Evolutionary conservation across 495 filamentous ascomycete species (phyloP), one percentile per base, ranked within the genome.

Genomic region (Talaromyces ruber): DNA sequence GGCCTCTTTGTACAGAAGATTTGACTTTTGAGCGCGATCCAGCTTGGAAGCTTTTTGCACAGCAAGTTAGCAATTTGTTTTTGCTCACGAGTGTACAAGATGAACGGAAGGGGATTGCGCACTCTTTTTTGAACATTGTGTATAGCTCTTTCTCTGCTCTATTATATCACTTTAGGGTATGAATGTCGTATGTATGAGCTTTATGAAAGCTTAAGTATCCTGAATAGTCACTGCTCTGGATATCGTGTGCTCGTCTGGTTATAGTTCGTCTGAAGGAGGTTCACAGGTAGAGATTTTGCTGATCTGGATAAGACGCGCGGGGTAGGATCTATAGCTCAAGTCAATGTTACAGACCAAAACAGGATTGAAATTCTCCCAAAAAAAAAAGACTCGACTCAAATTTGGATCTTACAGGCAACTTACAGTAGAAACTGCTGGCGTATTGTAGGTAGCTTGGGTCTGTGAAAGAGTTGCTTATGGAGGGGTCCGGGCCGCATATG

Each of bases 1-100:
- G 83, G 64, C 80, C 84, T 64, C 94, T 90, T 76, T 96, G 92
- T 47, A 89, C 91, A 18, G 93, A 97, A 67, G 93, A 96, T 77
- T 98, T 98, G 74, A 98, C 91, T 82, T 98, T 98, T 64, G 91
- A 89, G 74, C 93, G 94, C 60, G 89, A 86, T 60, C 87, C 86
- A 8, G 87, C 75, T 67, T 85, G 80, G 72, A 97, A 85, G 62
- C 89, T 93, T 70, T 47, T 21, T 6, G 9, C 8, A 9, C 1
- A 47, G 43, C 43, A 22, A 21, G n/a, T 47, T 7, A 47, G 43
- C 7, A 47, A 8, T 22, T n/a, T 18, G 24, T 50, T 26, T 39
- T 29, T 60, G 39, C 7, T n/a, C n/a, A n/a, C n/a, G n/a, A 32
- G 47, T 6, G 47, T 9, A 24, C 57, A 4, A 28, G 12, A 18